phyloP scores from a whole-genome alignment of 75 land plant genomes.

The Picea sitchensis region DNA sequence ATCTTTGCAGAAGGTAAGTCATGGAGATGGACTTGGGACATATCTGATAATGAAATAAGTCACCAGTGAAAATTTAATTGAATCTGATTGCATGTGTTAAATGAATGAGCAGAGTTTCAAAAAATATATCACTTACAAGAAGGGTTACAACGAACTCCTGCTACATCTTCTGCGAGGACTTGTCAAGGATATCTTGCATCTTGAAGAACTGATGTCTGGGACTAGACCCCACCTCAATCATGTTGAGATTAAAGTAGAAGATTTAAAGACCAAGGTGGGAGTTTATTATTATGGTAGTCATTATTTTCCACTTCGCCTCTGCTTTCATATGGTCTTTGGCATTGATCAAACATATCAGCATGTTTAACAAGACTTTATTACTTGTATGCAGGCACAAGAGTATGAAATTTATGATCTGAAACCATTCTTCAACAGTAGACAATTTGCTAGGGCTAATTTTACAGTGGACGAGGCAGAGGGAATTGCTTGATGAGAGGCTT shows the following conservation, averaged over 20 bases:
- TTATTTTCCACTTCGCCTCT: not conserved
- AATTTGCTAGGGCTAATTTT: constrained; percentile 63
- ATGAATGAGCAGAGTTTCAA: constrained; percentile 64
- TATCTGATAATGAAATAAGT: too few species aligned
- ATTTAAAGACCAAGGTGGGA: constrained; percentile 70
- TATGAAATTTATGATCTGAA: constrained; percentile 77
- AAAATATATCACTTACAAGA: constrained; percentile 94
- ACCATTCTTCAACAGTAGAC: constrained; percentile 74
- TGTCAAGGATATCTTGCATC: constrained; percentile 78
- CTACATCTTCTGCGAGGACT: constrained; percentile 79
- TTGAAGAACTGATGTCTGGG: constrained; percentile 77
- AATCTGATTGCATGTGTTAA: not conserved
- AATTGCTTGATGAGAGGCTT: constrained; percentile 24
- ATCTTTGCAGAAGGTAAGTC: constrained; percentile 78
- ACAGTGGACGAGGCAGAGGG: constrained; percentile 59
- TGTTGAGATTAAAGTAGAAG: constrained; percentile 69
- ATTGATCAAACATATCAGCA: too few species aligned
- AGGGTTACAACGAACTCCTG: constrained; percentile 85
- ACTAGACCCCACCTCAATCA: constrained; percentile 39
- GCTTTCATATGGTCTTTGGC: not conserved
- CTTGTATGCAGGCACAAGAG: constrained; percentile 71
- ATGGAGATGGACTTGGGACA: not conserved
- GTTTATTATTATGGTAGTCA: not conserved
- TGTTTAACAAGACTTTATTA: not conserved
- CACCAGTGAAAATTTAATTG: not conserved